phyloP scores from a whole-genome alignment of 148 eudicot genomes.

The Heliamphora exappendiculata region DNA sequence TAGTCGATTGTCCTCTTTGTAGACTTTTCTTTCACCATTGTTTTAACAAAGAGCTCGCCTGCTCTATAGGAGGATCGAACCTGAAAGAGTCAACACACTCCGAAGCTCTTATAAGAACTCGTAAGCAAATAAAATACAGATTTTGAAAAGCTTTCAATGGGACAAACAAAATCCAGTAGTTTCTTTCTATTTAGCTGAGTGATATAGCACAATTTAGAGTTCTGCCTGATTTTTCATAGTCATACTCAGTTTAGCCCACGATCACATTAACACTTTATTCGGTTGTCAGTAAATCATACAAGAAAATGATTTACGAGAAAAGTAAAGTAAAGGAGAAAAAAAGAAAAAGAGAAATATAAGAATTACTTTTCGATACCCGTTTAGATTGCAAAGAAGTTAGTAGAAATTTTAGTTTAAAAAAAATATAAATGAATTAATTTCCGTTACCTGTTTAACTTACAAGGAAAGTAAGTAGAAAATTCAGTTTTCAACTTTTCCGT shows the following conservation, averaged over 20 bases:
- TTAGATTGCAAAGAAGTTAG: no score
- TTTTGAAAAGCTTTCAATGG: neutral
- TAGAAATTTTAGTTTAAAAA: no score
- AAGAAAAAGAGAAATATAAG: no score
- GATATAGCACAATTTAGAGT: neutral
- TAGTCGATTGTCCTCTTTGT: slow-evolving; percentile 1
- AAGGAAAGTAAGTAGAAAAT: no score
- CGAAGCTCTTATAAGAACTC: neutral
- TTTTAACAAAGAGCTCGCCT: slow-evolving; percentile 52
- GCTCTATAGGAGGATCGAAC: slow-evolving; percentile 49
- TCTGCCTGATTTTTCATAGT: neutral
- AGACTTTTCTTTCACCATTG: slow-evolving; percentile 44
- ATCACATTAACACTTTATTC: no score
- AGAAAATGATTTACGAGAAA: no score
- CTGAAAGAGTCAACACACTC: slow-evolving; percentile 8
- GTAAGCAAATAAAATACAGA: neutral
- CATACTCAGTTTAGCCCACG: neutral
- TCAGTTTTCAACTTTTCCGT: no score
- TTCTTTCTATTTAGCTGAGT: neutral
- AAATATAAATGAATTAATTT: no score
- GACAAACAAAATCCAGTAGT: neutral
- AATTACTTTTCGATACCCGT: no score
- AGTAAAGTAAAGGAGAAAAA: no score
- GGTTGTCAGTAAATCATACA: no score
- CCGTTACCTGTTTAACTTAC: no score